Conservation (phyloP, 805 yeast species). For the Wickerhamomyces alni region DNA sequence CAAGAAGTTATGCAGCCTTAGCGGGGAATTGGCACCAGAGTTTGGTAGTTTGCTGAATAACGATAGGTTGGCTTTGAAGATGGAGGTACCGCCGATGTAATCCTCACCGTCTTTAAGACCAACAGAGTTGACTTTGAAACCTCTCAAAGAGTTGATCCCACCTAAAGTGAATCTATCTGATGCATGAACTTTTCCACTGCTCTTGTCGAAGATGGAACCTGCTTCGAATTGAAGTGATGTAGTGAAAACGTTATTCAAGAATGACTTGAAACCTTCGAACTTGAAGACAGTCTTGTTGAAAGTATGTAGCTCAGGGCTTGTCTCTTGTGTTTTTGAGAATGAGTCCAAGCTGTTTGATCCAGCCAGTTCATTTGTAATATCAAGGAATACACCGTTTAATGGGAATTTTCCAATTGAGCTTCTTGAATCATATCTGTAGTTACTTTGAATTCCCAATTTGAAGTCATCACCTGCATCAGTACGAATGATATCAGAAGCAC, state of each 20-base stretch:
- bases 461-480: constrained; percentile 47
- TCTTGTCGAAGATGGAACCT: constrained; percentile 42
- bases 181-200: constrained; percentile 40
- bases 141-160: constrained; percentile 56
- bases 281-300: constrained; percentile 17
- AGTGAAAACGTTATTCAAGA: constrained; percentile 40
- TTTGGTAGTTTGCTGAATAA: constrained; percentile 51
- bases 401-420: constrained; percentile 37
- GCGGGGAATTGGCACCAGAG: constrained; percentile 35
- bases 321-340: constrained; percentile 21
- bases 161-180: constrained; percentile 73
- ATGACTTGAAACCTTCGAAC: constrained; percentile 29
- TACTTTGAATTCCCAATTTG: constrained; percentile 45
- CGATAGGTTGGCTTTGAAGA: constrained; percentile 43
- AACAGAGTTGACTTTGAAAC: constrained; percentile 55
- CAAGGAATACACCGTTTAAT: constrained; percentile 35
- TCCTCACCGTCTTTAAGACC: constrained; percentile 44
- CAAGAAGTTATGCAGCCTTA: constrained; percentile 55
- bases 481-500: constrained; percentile 50
- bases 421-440: constrained; percentile 39
- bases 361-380: constrained; percentile 38
- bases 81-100: constrained; percentile 52
- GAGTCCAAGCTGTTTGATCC: constrained; percentile 23
- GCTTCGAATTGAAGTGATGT: constrained; percentile 38
- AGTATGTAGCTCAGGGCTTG: constrained; percentile 25